Evolutionary conservation across 352 stramenopile species (phyloP), one percentile per base, ranked within the genome.

Genomic region (Globisporangium paroecandrum): DNA sequence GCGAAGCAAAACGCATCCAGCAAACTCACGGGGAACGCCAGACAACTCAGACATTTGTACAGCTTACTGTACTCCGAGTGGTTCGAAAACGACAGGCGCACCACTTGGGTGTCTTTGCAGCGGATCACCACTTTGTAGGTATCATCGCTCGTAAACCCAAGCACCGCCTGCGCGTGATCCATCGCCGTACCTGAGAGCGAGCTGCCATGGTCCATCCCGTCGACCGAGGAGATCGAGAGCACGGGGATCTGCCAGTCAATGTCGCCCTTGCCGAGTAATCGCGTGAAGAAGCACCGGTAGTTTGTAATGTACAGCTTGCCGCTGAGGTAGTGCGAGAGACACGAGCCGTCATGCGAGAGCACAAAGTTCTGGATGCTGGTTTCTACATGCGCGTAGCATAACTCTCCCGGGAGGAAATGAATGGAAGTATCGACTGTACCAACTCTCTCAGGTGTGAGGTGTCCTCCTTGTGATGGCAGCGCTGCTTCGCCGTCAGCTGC

Each of bases 221-320:
- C 83, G 34, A 94, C 79, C 1, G 83, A 85, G 22, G 73, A 62
- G 61, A 95, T 93, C 15, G 85, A 91, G 1, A 95, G 74, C 38
- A 95, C 82, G 0, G 87, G 85, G 5, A 93, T 73, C 25, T 95
- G 85, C 87, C 85, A 93, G 36, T 88, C 82, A 24, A 93, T 80
- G 38, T 86, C 77, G 18, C 73, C 72, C 25, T 63, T 67, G 34
- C 70, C 79, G 18, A 91, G 67, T 8, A 89, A 25, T 10, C 77
- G 77, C 20, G 76, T 88, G 71, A 94, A 95, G 34, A 91, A 76
- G 49, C 87, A 95, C 9, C 87, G 85, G 56, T 94, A 95, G 68
- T 90, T 95, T 13, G 84, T 94, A 47, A 95, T 83, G 56, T 85
- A 94, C 58, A 95, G 75, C 58, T 89, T 90, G 2, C 87, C 87